Base-by-base conservation (phyloP, 768 basidiomycete genomes). In the Lactarius hengduanensis region DNA sequence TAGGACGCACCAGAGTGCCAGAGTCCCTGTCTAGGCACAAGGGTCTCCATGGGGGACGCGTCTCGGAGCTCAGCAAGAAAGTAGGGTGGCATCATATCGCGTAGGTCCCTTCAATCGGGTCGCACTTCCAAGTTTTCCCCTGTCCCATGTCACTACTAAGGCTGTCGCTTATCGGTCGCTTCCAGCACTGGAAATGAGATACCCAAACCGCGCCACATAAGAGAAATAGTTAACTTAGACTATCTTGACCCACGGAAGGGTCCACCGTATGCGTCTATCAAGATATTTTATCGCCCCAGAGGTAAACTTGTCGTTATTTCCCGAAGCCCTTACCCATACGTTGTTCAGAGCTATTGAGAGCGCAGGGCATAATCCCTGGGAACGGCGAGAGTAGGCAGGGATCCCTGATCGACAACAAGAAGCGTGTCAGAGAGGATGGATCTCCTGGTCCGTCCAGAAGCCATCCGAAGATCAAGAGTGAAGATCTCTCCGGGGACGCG, bases 11-110 rank as follows among this genome's bases (percentile, higher is more conserved):
- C 9, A 4, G 11, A 2, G 18, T n/a, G 13, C 11, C 32, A 16
- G 2, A 0, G 3, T 1, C 13, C 2, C 10, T 1, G 10, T 4
- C 18, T 20, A 0, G 4, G 13, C 2, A 2, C 1, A 3, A 55
- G 1, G 53, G n/a, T 22, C 20, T 67, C 22, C 62, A 59, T 41
- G 0, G 11, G 10, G 62, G 66, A 18, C 61, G 65, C 15, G 58
- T 67, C 34, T 67, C 66, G 22, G 62, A 67, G 34, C 61, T 41
- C 40, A 67, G 66, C 57, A 67, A 67, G 57, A 67, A 67, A 53
- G 62, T 62, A 13, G 66, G 66, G 34, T 67, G 66, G 66, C 66
- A 67, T 32, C 66, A 67, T 36, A 43, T 63, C 30, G 30, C 57
- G 66, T 67, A 63, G 1, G 11, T 45, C 38, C 16, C 36, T 13